Conservation (phyloP, 768 basidiomycete genomes). For the Gymnopilus dilepis region DNA sequence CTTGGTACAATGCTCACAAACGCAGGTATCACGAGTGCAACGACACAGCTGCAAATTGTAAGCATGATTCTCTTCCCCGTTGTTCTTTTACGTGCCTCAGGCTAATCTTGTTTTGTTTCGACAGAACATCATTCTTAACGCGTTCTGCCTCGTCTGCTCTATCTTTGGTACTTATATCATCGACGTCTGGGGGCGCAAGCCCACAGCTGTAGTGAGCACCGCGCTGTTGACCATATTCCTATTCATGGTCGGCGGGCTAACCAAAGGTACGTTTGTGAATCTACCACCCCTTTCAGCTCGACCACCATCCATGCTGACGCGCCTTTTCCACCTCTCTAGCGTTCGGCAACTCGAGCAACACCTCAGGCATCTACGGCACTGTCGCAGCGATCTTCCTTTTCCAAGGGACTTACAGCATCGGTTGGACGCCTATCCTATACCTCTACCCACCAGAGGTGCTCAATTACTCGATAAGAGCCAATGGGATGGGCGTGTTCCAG, state of each 20-base stretch:
- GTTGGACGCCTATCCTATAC: slow-evolving; percentile 23
- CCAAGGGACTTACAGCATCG: slow-evolving; percentile 25
- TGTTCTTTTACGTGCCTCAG: neutral
- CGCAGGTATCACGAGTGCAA: slow-evolving; percentile 21
- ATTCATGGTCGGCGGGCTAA: slow-evolving; percentile 23
- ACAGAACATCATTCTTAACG: slow-evolving; percentile 24
- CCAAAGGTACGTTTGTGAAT: slow-evolving; percentile 18
- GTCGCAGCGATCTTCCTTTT: slow-evolving; percentile 24
- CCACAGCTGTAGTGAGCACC: slow-evolving; percentile 21
- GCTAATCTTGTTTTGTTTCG: neutral
- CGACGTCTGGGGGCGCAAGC: slow-evolving; percentile 23
- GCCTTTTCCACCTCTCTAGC: neutral
- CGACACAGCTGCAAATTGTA: slow-evolving; percentile 21
- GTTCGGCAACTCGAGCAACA: slow-evolving; percentile 18
- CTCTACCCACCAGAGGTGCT: slow-evolving; percentile 24
- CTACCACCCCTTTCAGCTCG: neutral
- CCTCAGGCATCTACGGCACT: slow-evolving; percentile 21
- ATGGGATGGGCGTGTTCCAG: slow-evolving; percentile 25
- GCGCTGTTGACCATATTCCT: slow-evolving; percentile 21
- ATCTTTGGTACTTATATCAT: slow-evolving; percentile 20
- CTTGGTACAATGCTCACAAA: slow-evolving; percentile 24
- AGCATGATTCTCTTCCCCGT: neutral
- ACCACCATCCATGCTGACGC: neutral
- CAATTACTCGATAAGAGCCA: slow-evolving; percentile 23
- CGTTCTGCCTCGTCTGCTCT: slow-evolving; percentile 25